Base-by-base conservation (phyloP, 2,329 filamentous ascomycete genomes). In the Emmonsia crescens region DNA sequence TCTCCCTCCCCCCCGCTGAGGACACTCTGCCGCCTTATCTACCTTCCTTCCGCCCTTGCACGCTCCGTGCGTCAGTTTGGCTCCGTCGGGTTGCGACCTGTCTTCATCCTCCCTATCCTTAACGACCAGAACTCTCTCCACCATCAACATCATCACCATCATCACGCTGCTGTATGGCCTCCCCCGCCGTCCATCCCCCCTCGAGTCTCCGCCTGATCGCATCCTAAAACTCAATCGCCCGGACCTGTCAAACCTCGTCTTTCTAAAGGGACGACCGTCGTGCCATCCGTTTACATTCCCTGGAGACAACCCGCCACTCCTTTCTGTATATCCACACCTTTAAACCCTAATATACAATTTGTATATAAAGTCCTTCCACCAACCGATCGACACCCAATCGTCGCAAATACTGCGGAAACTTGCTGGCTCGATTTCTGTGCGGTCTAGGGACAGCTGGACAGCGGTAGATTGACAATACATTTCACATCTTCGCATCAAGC, bases 361-460 rank as follows among this genome's bases (percentile, higher is more conserved):
- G 16, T 31, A n/a, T 46, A 44, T 12, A 24, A n/a, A 21, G 54
- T 24, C 21, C 27, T 5, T 16, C 27, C 49, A 19, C 16, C 6
- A 33, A n/a, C 49, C 19, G 16, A 54, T 54, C 49, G 16, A 54
- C 31, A 42, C 14, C 36, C 33, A 38, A 57, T 24, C 36, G 36
- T 44, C 40, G 40, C 44, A 38, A 44, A 36, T 55, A 2, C 21
- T 33, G 33, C 49, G 46, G 59, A 46, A 60, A 56, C 10, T 60
- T 60, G 59, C 59, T 60, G 49, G 59, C 48, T 55, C 59, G 36
- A 55, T 60, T 60, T 60, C 48, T 60, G 36, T 33, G 29, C 55
- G 27, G 24, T 46, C 24, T 29, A 6, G 19, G 40, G 19, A 44
- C 21, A 8, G 21, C 16, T 42, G 12, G 54, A 19, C n/a, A 33